Base-by-base conservation (phyloP, 495 filamentous ascomycete genomes). In the Hapsidospora chrysogenum region DNA sequence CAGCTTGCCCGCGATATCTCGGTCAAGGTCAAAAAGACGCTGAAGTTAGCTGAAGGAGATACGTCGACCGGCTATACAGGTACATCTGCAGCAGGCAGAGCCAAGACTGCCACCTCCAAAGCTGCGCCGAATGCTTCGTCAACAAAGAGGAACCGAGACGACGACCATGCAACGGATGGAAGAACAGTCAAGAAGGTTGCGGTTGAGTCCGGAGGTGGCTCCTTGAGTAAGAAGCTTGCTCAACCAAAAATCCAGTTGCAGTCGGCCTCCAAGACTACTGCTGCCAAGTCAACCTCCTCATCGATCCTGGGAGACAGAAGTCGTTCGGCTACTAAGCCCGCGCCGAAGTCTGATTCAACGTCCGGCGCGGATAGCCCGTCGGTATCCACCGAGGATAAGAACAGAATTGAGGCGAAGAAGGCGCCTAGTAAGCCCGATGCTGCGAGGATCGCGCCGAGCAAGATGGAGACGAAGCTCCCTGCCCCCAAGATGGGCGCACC, bases 121-220 rank as follows among this genome's bases (percentile, higher is more conserved):
- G 41, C 45, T 23, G 22, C 34, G 0, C 17, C 43, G 30, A 33
- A 37, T 18, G 36, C 23, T 14, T 29, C 46, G 15, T 22, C 53
- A 4, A 21, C 40, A 10, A 55, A 52, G 41, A 46, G 61, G 29
- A 36, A 41, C 11, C 40, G 60, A 17, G 58, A 63, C 18, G 58
- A 58, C 1, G 60, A 63, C 31, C n/a, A n/a, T n/a, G 23, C 23
- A 26, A 19, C 44, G 5, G 58, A 65, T 29, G 33, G 39, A 9
- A 54, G 60, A 27, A 43, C 38, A 1, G 41, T 47, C 6, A 65
- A 63, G 46, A 65, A 58, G 35, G 31, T 53, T n/a, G 50, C 57
- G 8, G 43, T 51, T 6, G 56, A 56, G 29, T 35, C 29, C 29
- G 32, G 28, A 17, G 9, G 42, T 37, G 14, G 41, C 20, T 38